phyloP scores from a whole-genome alignment of 495 filamentous ascomycete species.

The Zalerion maritima region DNA sequence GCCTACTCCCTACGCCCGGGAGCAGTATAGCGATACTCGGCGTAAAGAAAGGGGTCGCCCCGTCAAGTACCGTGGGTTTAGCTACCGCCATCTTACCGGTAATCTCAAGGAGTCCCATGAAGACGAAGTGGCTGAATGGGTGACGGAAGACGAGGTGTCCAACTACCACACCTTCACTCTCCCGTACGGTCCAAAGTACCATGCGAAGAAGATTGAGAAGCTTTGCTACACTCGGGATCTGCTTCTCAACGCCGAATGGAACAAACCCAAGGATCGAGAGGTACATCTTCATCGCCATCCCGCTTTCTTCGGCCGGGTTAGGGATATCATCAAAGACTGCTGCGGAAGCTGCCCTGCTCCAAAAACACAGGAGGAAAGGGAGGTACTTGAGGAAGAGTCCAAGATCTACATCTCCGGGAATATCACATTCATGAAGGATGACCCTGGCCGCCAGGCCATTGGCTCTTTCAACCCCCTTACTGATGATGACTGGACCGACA shows the following conservation, averaged over 20 bases:
- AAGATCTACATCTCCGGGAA: conserved; percentile 59
- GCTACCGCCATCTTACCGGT: conserved; percentile 20
- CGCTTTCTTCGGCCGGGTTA: conserved; percentile 51
- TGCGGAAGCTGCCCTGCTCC: conserved; percentile 63
- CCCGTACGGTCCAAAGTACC: conserved; percentile 56
- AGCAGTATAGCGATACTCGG: conserved; percentile 48
- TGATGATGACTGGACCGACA: conserved; percentile 68
- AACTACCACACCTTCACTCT: conserved; percentile 67
- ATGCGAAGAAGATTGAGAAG: conserved; percentile 62
- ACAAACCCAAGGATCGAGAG: conserved; percentile 50
- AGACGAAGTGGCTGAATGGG: conserved; percentile 72
- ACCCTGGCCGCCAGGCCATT: conserved; percentile 62
- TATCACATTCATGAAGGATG: conserved; percentile 57
- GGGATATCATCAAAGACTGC: conserved; percentile 61
- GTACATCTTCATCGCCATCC: conserved; percentile 70
- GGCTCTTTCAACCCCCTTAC: conserved; percentile 66
- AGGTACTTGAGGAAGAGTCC: conserved; percentile 51
- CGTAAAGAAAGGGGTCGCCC: conserved; percentile 56
- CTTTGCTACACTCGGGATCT: conserved; percentile 65
- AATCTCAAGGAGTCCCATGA: conserved; percentile 59
- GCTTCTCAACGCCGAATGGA: conserved; percentile 80
- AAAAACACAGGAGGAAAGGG: conserved; percentile 49
- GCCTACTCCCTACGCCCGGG: conserved; percentile 47
- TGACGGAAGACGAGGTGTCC: conserved; percentile 54
- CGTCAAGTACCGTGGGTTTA: conserved; percentile 13